Base-by-base conservation (phyloP, 148 eudicot genomes). In the Silene uniflora region DNA sequence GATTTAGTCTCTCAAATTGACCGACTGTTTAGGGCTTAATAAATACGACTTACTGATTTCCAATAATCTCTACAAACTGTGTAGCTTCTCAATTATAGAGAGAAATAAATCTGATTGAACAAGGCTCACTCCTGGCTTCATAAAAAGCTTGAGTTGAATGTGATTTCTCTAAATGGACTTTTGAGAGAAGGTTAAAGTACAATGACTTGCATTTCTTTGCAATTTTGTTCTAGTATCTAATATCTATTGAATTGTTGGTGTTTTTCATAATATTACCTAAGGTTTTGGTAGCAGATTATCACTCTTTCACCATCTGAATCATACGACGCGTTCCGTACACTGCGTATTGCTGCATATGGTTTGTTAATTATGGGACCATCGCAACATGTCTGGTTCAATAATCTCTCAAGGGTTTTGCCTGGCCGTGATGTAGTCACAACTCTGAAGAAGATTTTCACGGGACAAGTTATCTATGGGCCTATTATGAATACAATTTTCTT, bases 371-470 rank as follows among this genome's bases (percentile, higher is more conserved):
- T 87, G 80, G 98, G 98, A 62, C 91, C 91, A 18, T 74, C 87
- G 6, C 93, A 88, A 74, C 98, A 91, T 77, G 3, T 84, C 59
- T 93, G 96, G 96, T 93, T 89, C 79, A 89, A 88, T 75, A 86
- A 80, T 75, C 73, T 89, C 9, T 87, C 83, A 9, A 86, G 81
- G 83, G 49, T 85, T 27, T 74, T 93, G 55, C 96, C 96, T 44
- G 79, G 78, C 79, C 79, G 83, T 42, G 90, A 91, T 78, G 18
- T 85, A 49, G 19, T 83, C 27, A 79, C 86, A 49, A 91, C 91
- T 21, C 73, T 87, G 64, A 88, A 88, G 80, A 93, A 93, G 79
- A 81, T 93, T 56, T 11, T 73, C 0, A 78, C 83, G 79, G 91
- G 96, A 59, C 98, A 93, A 83, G 67, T 74, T 71, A 42, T 81